Evolutionary conservation across 495 filamentous ascomycete genomes (phyloP), one percentile per base, ranked within the genome.

Genomic region (Eremomyces bilateralis): DNA sequence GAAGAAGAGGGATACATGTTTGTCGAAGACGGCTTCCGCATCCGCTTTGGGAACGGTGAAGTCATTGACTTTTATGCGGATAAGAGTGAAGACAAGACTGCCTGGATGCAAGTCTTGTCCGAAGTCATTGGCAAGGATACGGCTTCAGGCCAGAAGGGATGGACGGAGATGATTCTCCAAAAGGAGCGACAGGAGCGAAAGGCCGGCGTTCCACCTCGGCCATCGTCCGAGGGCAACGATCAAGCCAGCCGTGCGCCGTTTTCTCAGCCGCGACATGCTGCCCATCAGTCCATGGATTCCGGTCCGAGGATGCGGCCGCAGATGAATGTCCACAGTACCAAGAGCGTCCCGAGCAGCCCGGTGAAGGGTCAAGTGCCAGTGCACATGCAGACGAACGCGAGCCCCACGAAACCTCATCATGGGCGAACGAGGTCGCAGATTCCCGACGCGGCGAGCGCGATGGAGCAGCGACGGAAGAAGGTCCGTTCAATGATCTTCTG

Each of bases 1-100:
- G 90, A 95, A 46, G 90, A 95, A 53, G 88, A 97, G 46, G 88
- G 90, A 31, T 97, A 95, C 59, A 92, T 94, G 82, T 95, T 95
- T 45, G 88, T 97, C 16, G 88, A 97, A 54, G 90, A 95, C 51
- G 88, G 90, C 10, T 97, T 97, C 69, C 79, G 88, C 21, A 85
- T 97, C 51, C 80, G 84, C 35, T 97, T 97, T 54, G 83, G 76
- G 39, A 97, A 97, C 49, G 88, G 88, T 33, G 88, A 97, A 56
- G 71, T 85, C 27, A 97, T 97, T 42, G 88, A 97, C 53, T 97
- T 97, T 56, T 97, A 97, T 44, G 90, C 88, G 42, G 88, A 97
- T 53, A 80, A 67, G 22, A 61, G 69, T 1, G 67, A 63, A 32
- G 74, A 81, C 44, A 97, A 97, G 53, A 77, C 90, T 11, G 79